A percentile compares a stretch with the other conserved stretches of the same genome.
phyloP scores from a whole-genome alignment of 768 basidiomycete species.

The Auricularia auricula-judae region DNA sequence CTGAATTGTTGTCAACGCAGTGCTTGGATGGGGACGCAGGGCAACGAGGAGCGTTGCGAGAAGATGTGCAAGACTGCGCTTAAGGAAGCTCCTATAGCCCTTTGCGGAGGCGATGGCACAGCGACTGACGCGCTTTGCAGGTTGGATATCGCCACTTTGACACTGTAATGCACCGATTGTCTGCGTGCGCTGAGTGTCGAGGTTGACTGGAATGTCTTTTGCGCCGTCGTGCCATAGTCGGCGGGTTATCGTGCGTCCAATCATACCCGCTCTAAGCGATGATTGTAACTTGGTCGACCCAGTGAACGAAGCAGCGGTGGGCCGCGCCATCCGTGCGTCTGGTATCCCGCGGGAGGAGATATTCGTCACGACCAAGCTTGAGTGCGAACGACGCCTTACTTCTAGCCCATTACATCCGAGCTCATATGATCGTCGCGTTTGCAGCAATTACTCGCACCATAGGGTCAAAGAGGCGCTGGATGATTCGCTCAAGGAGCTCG shows the following conservation, averaged over 20 bases:
- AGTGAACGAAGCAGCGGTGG: slow-evolving; percentile 69
- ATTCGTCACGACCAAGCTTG: slow-evolving; percentile 55
- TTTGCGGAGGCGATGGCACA: too few relatives aligned
- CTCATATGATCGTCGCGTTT: slow-evolving; percentile 35
- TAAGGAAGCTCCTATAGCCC: slow-evolving; percentile 12
- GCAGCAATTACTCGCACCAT: slow-evolving; percentile 52
- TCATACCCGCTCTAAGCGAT: not conserved
- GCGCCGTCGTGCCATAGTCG: not conserved
- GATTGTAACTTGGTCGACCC: not conserved
- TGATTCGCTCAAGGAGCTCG: slow-evolving; percentile 54
- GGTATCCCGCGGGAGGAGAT: slow-evolving; percentile 62
- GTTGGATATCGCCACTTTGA: not conserved
- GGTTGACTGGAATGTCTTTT: not conserved
- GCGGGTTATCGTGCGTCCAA: not conserved
- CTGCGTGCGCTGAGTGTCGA: too few relatives aligned
- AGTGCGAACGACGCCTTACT: slow-evolving; percentile 3
- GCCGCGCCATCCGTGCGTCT: slow-evolving; percentile 63
- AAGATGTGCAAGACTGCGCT: slow-evolving; percentile 26
- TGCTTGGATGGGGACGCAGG: slow-evolving; percentile 31
- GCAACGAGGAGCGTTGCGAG: slow-evolving; percentile 29
- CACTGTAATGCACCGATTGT: not conserved
- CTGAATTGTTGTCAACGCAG: slow-evolving; percentile 1
- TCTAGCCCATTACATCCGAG: not conserved
- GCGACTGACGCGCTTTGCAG: not conserved
- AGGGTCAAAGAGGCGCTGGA: slow-evolving; percentile 52